These are phyloP conservation scores for Marsdenia floribunda DNA, from an alignment of 257 asterid genomes.

Conservation along the genomic window DNA sequence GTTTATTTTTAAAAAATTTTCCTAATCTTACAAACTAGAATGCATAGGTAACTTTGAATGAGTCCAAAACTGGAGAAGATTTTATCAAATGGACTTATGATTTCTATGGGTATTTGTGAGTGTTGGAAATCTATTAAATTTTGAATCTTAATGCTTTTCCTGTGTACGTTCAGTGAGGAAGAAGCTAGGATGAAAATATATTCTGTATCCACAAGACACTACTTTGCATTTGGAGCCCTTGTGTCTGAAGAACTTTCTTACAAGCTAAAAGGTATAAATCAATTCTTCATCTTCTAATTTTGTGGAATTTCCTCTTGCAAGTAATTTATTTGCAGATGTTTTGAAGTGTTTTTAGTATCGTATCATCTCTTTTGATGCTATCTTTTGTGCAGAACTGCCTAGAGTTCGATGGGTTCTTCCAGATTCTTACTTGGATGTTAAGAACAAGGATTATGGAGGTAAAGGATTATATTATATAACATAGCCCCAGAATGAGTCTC, in stretches of 20 bases:
- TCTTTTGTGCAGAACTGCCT: constrained; percentile 52
- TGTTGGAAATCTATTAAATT: neutral
- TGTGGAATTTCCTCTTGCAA: constrained; percentile 2
- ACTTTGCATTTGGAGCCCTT: constrained; percentile 97
- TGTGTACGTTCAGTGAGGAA: constrained; percentile 50
- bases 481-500: neutral
- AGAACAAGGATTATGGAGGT: constrained; percentile 94
- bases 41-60: neutral
- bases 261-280: constrained; percentile 57
- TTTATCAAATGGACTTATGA: neutral
- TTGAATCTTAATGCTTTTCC: neutral
- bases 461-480: constrained; percentile 9
- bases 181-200: constrained; percentile 95
- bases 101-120: neutral
- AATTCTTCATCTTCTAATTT: neutral
- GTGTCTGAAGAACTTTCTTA: constrained; percentile 82
- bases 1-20: neutral
- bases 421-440: constrained; percentile 91
- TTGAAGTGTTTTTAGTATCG: neutral
- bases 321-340: neutral
- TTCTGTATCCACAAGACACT: constrained; percentile 76
- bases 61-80: neutral
- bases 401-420: constrained; percentile 95
- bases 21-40: neutral
- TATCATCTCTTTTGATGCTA: neutral